A percentile compares a stretch with the other conserved stretches of the same genome.
phyloP scores from a whole-genome alignment of 2,329 filamentous ascomycete genomes.

The Domatiomyces globalis region DNA sequence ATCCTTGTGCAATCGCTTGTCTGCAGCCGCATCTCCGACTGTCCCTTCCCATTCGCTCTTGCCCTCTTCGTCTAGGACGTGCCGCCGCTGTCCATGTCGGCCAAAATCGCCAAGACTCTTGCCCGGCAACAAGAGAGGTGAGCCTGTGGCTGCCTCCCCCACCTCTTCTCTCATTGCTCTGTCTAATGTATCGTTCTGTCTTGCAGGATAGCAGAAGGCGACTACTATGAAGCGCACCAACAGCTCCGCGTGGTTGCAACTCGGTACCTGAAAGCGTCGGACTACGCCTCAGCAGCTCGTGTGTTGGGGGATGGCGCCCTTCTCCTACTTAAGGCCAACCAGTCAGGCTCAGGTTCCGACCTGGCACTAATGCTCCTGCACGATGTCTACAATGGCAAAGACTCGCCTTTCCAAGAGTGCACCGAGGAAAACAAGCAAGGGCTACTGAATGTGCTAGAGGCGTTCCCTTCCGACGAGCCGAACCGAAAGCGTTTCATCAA shows the following conservation, averaged over 20 bases:
- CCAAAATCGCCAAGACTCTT: constrained; percentile 57
- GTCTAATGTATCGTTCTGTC: constrained; percentile 8
- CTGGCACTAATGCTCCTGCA: constrained; percentile 72
- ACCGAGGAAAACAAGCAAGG: constrained; percentile 42
- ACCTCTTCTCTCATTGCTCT: background rate
- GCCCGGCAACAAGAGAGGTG: constrained; percentile 66
- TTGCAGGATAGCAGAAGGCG: constrained; percentile 66
- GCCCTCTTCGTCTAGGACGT: background rate
- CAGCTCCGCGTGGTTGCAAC: constrained; percentile 91
- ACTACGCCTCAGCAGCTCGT: constrained; percentile 69
- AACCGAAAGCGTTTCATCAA: constrained; percentile 84
- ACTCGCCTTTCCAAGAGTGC: constrained; percentile 44
- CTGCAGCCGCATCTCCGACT: background rate
- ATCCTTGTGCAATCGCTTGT: background rate
- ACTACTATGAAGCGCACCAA: constrained; percentile 97
- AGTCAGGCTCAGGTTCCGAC: constrained; percentile 85
- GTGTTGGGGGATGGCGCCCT: constrained; percentile 73
- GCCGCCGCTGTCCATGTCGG: constrained; percentile 21
- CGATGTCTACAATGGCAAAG: constrained; percentile 81
- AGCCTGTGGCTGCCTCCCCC: constrained; percentile 4
- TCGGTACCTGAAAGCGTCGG: constrained; percentile 69
- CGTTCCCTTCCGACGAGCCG: constrained; percentile 72
- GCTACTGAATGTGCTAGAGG: constrained; percentile 61
- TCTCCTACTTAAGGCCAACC: constrained; percentile 77
- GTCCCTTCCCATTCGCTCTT: background rate